phyloP scores from a whole-genome alignment of 2,329 filamentous ascomycete genomes.

The Lachnellula arida region DNA sequence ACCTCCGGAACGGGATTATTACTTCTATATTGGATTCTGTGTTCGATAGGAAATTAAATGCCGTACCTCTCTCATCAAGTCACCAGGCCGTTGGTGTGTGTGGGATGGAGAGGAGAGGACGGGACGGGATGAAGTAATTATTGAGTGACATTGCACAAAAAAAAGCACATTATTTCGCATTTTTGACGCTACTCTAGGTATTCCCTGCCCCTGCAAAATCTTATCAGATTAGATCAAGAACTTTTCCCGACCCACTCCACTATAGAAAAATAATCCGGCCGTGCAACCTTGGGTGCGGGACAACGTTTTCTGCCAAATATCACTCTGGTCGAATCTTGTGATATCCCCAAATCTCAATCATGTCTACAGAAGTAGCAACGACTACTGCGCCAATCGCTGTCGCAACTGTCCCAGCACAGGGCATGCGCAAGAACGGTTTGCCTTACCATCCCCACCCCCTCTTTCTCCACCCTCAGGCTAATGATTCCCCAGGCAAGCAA shows the following conservation, averaged over 20 bases:
- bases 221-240: background rate
- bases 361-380: slow-evolving; percentile 23
- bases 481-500: slow-evolving; percentile 69
- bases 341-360: slow-evolving; percentile 3
- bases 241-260: background rate
- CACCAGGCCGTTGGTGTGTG: too few species aligned
- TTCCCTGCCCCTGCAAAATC: background rate
- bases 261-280: too few species aligned
- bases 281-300: too few species aligned
- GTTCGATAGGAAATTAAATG: too few species aligned
- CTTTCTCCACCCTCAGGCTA: background rate
- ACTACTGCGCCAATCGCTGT: slow-evolving; percentile 1
- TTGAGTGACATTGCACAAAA: too few species aligned
- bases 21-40: too few species aligned
- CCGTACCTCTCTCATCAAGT: too few species aligned
- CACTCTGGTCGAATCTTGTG: background rate
- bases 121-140: too few species aligned
- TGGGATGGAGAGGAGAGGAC: too few species aligned
- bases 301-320: background rate
- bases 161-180: too few species aligned
- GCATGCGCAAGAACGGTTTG: slow-evolving; percentile 80
- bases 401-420: slow-evolving; percentile 31
- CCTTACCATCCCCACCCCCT: background rate
- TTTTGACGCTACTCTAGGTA: too few species aligned
- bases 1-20: too few species aligned